Evolutionary conservation across 208 protist species (phyloP).

Genomic region (Leishmania major): DNA sequence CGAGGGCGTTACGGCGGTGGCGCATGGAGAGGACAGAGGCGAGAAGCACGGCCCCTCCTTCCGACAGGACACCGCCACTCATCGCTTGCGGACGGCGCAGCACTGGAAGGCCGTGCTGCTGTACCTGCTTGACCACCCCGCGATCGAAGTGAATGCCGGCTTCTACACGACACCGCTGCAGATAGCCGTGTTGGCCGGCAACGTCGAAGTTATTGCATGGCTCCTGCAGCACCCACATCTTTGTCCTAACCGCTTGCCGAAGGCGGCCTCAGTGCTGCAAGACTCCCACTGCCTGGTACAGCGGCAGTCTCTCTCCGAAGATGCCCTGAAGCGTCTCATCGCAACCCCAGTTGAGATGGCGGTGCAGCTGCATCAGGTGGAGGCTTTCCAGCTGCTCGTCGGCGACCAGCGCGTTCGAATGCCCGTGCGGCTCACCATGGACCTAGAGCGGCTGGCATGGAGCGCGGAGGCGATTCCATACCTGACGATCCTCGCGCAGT

Average conservation of each 20-base stretch:
- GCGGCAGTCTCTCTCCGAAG: conserved; percentile 21
- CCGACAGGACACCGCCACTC: conserved; percentile 5
- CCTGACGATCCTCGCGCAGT: conserved; percentile 33
- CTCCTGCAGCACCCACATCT: conserved; percentile 39
- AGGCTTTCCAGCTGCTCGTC: conserved; percentile 33
- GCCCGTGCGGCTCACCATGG: conserved; percentile 27
- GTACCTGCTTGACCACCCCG: conserved; percentile 38
- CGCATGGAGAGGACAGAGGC: background rate
- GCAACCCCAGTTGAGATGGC: conserved; percentile 34
- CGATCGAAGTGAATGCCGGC: conserved; percentile 49
- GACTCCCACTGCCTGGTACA: conserved; percentile 30
- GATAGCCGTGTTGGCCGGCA: conserved; percentile 29
- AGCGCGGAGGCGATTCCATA: conserved; percentile 28
- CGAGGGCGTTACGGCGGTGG: background rate
- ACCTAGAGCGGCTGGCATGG: conserved; percentile 33
- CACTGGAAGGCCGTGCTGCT: conserved; percentile 33
- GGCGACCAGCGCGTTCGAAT: conserved; percentile 31
- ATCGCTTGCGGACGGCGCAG: background rate
- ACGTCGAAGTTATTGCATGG: conserved; percentile 23
- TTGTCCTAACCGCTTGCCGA: conserved; percentile 29
- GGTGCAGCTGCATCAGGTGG: conserved; percentile 21
- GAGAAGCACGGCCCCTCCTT: conserved; percentile 1
- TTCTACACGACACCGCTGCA: conserved; percentile 45
- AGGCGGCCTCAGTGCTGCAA: conserved; percentile 20
- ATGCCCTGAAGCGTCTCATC: conserved; percentile 20